Base-by-base conservation (phyloP, 106 monocot species). In the Dactylorhiza incarnata region DNA sequence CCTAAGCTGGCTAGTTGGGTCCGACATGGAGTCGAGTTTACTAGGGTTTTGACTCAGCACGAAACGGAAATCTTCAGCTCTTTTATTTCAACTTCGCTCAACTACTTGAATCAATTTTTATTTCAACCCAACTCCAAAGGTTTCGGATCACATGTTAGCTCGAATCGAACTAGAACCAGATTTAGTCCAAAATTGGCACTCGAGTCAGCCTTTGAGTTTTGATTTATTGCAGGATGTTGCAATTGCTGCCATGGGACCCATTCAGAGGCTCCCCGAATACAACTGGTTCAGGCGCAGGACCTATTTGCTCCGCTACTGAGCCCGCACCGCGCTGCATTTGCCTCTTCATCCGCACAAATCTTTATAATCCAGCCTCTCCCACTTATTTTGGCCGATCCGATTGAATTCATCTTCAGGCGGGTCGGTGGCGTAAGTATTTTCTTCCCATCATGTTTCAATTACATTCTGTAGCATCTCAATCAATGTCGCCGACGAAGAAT, bases 211-310 rank as follows among this genome's bases (percentile, higher is more conserved):
- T 52, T 52, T 63, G n/a, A 14, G 14, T 63, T 63, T 63, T 37
- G 37, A 37, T 68, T 68, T 7, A 16, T 25, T 72, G 15, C 78
- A 94, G 94, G 94, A 95, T 80, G 62, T 95, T 73, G 94, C 94
- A 11, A 87, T 95, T 76, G 87, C 91, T 74, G 94, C 91, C 23
- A 84, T 91, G 91, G 94, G 94, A 29, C 89, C 94, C 7, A 82
- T 95, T 65, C 83, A 81, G 82, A 82, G 72, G 29, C 89, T 95
- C 23, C 94, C 91, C 0, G 91, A 95, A 61, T 95, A 95, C 91
- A 95, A 95, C 85, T 95, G 94, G 94, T 91, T 95, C 87, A 83
- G 91, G 76, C 94, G 94, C 81, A 77, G 85, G 59, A 95, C 94
- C 61, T 95, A 82, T 76, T 48, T 90, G 84, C 84, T 86, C 53